phyloP scores from a whole-genome alignment of 2,329 filamentous ascomycete genomes.

The Colletotrichum destructivum region DNA sequence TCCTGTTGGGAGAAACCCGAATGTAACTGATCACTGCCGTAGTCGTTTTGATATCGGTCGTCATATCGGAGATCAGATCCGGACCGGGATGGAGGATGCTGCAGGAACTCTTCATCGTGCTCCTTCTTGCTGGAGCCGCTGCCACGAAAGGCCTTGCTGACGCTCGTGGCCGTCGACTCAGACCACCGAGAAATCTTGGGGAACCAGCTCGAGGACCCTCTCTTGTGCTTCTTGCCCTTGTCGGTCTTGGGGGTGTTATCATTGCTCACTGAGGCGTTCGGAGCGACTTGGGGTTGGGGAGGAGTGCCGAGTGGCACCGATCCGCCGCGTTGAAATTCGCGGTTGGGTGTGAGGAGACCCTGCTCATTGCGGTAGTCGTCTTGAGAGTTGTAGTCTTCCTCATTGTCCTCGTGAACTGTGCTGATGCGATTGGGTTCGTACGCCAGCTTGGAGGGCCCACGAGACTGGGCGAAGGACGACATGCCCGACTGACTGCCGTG shows the following conservation, averaged over 20 bases:
- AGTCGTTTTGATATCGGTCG: slow-evolving; percentile 69
- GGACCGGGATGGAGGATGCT: slow-evolving; percentile 78
- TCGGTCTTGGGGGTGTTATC: slow-evolving; percentile 85
- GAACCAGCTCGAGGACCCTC: slow-evolving; percentile 82
- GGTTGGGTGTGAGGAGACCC: slow-evolving; percentile 71
- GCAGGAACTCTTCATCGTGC: slow-evolving; percentile 73
- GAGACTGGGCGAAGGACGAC: slow-evolving; percentile 73
- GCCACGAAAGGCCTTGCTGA: slow-evolving; percentile 82
- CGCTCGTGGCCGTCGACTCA: slow-evolving; percentile 92
- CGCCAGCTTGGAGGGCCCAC: slow-evolving; percentile 60
- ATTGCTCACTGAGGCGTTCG: slow-evolving; percentile 71
- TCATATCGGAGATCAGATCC: slow-evolving; percentile 82
- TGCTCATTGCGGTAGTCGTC: slow-evolving; percentile 56
- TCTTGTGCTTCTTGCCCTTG: slow-evolving; percentile 90
- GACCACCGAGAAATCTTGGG: slow-evolving; percentile 98
- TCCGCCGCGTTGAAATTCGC: slow-evolving; percentile 62
- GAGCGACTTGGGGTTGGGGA: slow-evolving; percentile 63
- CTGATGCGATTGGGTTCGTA: slow-evolving; percentile 81
- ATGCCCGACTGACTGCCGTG: slow-evolving; percentile 83
- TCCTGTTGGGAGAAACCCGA: slow-evolving; percentile 70
- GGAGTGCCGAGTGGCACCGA: slow-evolving; percentile 72
- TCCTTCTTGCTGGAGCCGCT: slow-evolving; percentile 72
- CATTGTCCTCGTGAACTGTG: slow-evolving; percentile 88
- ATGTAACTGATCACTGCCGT: slow-evolving; percentile 74
- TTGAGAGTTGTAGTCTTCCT: slow-evolving; percentile 76